Percentiles rank a stretch among this genome's conserved stretches.
Evolutionary conservation across 306 rosid genomes (phyloP).

Genomic region (Medicago lupulina): DNA sequence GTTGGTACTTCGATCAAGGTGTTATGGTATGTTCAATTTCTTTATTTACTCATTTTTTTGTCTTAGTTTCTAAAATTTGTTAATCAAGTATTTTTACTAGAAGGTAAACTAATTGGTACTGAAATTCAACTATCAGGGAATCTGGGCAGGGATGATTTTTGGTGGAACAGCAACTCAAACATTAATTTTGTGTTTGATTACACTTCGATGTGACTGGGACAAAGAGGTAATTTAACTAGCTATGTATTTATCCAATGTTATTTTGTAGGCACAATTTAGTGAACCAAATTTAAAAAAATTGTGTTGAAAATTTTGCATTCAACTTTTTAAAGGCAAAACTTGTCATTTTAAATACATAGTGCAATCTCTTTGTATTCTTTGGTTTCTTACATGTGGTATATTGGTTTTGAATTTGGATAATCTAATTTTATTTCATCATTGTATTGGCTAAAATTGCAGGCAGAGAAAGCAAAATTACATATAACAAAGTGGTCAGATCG

Average conservation of each 20-base stretch:
- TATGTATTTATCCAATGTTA: not conserved
- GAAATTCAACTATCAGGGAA: conserved; percentile 56
- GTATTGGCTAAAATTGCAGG: conserved; percentile 53
- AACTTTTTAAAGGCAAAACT: too few relatives aligned
- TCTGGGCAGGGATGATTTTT: conserved; percentile 89
- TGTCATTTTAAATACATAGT: too few relatives aligned
- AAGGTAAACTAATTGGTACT: conserved; percentile 1
- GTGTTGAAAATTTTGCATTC: too few relatives aligned
- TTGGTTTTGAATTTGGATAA: not conserved
- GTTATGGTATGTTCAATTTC: conserved; percentile 63
- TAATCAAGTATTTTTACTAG: not conserved
- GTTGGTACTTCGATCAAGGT: conserved; percentile 69
- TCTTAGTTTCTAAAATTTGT: not conserved
- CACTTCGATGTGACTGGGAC: conserved; percentile 78
- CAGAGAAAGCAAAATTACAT: conserved; percentile 55
- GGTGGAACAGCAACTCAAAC: conserved; percentile 90
- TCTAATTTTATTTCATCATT: not conserved
- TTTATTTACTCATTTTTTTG: not conserved
- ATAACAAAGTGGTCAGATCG: conserved; percentile 50
- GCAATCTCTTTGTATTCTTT: too few relatives aligned
- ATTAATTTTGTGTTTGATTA: conserved; percentile 54
- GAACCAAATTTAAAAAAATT: too few relatives aligned
- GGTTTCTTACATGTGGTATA: too few relatives aligned
- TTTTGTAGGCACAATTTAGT: too few relatives aligned
- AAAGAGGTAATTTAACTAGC: conserved; percentile 53